phyloP scores from a whole-genome alignment of 805 yeast species.

The Starmerella sp. region DNA sequence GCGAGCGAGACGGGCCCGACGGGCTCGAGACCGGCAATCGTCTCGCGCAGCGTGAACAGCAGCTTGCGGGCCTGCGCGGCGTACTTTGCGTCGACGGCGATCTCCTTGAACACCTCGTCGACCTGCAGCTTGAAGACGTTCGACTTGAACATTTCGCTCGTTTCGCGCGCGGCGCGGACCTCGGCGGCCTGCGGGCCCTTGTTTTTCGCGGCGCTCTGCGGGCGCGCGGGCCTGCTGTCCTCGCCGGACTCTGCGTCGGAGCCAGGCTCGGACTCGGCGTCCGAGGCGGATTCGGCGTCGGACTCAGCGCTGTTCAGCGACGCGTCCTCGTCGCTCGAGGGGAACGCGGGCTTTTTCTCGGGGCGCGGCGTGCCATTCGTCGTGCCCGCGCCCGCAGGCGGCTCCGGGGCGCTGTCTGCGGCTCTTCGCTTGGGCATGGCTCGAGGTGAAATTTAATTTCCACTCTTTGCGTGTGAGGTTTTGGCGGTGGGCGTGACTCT shows the following conservation, averaged over 20 bases:
- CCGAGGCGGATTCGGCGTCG: background rate
- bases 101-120: slow-evolving; percentile 77
- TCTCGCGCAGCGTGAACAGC: slow-evolving; percentile 46
- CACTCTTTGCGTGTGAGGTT: slow-evolving; percentile 1
- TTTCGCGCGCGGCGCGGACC: slow-evolving; percentile 81
- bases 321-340: background rate
- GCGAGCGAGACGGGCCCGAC: slow-evolving; percentile 10
- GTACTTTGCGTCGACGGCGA: slow-evolving; percentile 60
- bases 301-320: background rate
- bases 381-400: background rate
- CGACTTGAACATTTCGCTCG: slow-evolving; percentile 87
- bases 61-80: slow-evolving; percentile 53
- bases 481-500: background rate
- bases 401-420: background rate
- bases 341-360: background rate
- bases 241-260: background rate
- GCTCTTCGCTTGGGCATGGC: slow-evolving; percentile 5
- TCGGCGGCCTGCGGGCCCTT: slow-evolving; percentile 41
- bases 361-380: background rate
- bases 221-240: background rate
- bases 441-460: slow-evolving; percentile 2
- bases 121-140: slow-evolving; percentile 92
- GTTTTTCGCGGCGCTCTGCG: background rate
- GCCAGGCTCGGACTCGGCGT: background rate
- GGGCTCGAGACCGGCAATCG: slow-evolving; percentile 23